phyloP scores from a whole-genome alignment of 2,329 filamentous ascomycete species.

The Penicillium corylophilum region DNA sequence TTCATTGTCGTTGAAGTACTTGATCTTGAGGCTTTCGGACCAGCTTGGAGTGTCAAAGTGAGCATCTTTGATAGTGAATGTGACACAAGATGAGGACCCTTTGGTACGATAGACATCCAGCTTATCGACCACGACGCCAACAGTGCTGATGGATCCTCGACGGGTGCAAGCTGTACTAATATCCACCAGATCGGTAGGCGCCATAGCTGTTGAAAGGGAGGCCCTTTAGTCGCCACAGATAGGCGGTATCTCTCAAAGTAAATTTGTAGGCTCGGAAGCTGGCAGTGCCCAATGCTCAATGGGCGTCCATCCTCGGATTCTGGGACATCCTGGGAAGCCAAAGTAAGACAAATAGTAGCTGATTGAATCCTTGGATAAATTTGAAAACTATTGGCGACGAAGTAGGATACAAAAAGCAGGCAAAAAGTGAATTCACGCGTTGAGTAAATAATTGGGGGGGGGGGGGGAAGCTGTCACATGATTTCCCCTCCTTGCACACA shows the following conservation, averaged over 20 bases:
- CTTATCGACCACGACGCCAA: conserved; percentile 70
- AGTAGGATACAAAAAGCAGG: background rate
- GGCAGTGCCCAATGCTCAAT: conserved; percentile 4
- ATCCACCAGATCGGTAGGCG: conserved; percentile 42
- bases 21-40: conserved; percentile 49
- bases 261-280: background rate
- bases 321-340: background rate
- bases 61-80: conserved; percentile 61
- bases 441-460: conserved; percentile 11
- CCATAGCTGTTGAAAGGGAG: conserved; percentile 7
- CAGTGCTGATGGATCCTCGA: conserved; percentile 53
- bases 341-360: background rate
- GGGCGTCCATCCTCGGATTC: conserved; percentile 4
- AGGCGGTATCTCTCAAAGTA: background rate
- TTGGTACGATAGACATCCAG: conserved; percentile 53
- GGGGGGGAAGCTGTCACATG: conserved; percentile 18
- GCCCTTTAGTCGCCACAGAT: background rate
- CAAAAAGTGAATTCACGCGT: background rate
- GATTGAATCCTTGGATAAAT: background rate
- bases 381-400: background rate
- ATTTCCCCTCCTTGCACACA: conserved; percentile 27
- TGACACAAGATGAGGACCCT: conserved; percentile 60
- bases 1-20: conserved; percentile 59
- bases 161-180: conserved; percentile 48
- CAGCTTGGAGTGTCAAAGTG: conserved; percentile 45